Conservation (phyloP, 495 filamentous ascomycete species). For the Neurospora tetrasperma region DNA sequence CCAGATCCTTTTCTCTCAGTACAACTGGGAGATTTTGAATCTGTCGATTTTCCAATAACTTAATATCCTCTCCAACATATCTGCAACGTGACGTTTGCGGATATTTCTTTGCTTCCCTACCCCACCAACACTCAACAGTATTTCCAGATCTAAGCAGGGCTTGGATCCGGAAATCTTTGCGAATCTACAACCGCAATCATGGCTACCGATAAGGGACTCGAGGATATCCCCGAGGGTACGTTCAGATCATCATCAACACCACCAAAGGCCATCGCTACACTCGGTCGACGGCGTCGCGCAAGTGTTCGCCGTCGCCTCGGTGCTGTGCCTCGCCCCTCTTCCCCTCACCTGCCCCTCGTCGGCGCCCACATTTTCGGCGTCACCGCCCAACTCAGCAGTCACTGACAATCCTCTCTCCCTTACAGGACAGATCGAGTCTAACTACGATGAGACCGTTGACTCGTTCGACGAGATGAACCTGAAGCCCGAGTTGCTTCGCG, state of each 20-base stretch:
- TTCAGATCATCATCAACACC: constrained; percentile 5
- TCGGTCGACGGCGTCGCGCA: neutral
- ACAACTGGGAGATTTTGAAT: constrained; percentile 28
- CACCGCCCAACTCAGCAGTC: neutral
- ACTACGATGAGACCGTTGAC: constrained; percentile 99
- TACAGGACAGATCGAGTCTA: constrained; percentile 95
- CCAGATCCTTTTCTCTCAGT: constrained; percentile 38
- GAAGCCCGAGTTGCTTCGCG: constrained; percentile 92
- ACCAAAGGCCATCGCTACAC: neutral
- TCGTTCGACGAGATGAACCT: constrained; percentile 97
- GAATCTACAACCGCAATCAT: constrained; percentile 66
- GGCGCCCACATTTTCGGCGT: neutral
- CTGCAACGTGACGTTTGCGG: constrained; percentile 28
- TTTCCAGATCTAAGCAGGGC: constrained; percentile 51
- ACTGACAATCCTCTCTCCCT: constrained; percentile 11
- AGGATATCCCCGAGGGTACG: constrained; percentile 87
- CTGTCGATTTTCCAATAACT: constrained; percentile 29
- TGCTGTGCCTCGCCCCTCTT: neutral
- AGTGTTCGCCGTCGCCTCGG: neutral
- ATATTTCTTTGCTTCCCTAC: constrained; percentile 32
- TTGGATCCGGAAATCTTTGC: constrained; percentile 56
- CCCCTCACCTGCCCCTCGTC: constrained; percentile 1
- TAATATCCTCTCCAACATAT: constrained; percentile 29
- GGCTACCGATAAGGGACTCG: constrained; percentile 92
- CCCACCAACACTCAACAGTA: constrained; percentile 32